A percentile compares a stretch with the other conserved stretches of the same genome.
These are phyloP conservation scores for Rhododendron kiyosumense DNA, from an alignment of 148 eudicot genomes.

Conservation along the genomic window DNA sequence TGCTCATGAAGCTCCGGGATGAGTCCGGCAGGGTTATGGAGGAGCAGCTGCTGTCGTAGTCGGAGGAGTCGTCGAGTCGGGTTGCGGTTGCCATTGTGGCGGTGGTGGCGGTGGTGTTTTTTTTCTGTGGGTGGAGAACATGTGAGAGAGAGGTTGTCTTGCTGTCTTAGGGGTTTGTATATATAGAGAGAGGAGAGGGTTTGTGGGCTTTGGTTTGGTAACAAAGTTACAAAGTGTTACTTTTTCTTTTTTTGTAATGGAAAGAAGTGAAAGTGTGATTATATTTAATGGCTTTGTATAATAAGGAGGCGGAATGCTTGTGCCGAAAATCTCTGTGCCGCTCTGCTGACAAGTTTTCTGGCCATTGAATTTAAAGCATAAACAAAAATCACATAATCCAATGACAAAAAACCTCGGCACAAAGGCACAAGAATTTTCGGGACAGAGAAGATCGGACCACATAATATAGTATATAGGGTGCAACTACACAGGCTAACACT, in stretches of 20 bases:
- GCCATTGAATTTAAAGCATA: too few species aligned
- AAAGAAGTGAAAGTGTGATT: slow-evolving; percentile 1
- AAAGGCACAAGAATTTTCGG: too few species aligned
- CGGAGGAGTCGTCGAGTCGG: slow-evolving; percentile 31
- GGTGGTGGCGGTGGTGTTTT: slow-evolving; percentile 2
- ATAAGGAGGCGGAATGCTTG: neutral
- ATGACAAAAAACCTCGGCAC: too few species aligned
- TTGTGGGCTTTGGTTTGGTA: slow-evolving; percentile 5
- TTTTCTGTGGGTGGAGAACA: slow-evolving; percentile 5
- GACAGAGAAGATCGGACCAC: too few species aligned
- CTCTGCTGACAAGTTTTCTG: too few species aligned
- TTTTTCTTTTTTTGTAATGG: slow-evolving; percentile 22
- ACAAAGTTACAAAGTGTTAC: slow-evolving; percentile 26
- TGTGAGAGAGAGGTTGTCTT: slow-evolving; percentile 12
- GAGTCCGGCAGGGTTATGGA: slow-evolving; percentile 69
- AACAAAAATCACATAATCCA: too few species aligned
- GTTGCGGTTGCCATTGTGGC: slow-evolving; percentile 11
- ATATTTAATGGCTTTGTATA: neutral
- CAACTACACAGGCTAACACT: too few species aligned
- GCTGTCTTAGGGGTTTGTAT: slow-evolving; percentile 10
- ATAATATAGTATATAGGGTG: too few species aligned
- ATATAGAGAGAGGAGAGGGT: neutral
- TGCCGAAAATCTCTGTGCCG: too few species aligned
- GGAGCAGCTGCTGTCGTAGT: slow-evolving; percentile 64
- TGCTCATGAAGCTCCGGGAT: slow-evolving; percentile 74